Evolutionary conservation across 176 grass and related monocot species (phyloP).

Genomic region (Aegilops umbellulata): DNA sequence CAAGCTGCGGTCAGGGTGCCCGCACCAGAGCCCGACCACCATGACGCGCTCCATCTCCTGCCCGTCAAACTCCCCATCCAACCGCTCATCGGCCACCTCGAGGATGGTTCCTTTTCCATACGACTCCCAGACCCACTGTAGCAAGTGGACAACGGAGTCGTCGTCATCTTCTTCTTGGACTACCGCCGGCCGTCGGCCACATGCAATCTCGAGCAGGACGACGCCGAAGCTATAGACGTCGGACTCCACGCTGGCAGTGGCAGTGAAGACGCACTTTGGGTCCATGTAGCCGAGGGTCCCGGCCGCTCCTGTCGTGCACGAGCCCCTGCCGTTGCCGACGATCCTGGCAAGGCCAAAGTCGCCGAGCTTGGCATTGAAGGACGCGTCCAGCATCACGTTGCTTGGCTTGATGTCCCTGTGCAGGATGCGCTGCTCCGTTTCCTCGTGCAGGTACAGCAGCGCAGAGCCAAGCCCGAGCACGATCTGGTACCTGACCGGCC

Average conservation of each 20-base stretch:
- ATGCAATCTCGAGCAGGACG: conserved; percentile 37
- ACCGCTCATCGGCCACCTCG: neutral
- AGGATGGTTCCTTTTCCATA: neutral
- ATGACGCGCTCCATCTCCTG: neutral
- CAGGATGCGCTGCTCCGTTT: neutral
- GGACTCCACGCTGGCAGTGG: neutral
- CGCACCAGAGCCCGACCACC: neutral
- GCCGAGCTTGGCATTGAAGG: conserved; percentile 30
- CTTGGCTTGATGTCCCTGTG: conserved; percentile 37
- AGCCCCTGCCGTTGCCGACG: neutral
- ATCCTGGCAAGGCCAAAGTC: conserved; percentile 24
- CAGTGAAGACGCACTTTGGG: neutral
- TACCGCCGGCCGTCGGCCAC: neutral
- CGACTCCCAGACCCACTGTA: neutral
- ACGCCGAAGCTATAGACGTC: conserved; percentile 55
- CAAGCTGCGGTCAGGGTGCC: neutral
- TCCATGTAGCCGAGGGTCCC: conserved; percentile 15
- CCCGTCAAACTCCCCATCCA: neutral
- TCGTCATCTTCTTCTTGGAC: neutral
- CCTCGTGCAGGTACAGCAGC: neutral
- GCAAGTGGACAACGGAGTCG: neutral
- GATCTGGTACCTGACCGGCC: conserved; percentile 27
- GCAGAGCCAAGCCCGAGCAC: neutral
- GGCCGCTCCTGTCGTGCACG: neutral
- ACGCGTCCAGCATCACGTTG: conserved; percentile 30